A percentile compares a stretch with the other conserved stretches of the same genome.
Evolutionary conservation across 352 stramenopile genomes (phyloP).

Genomic region (Pythium vanterpoolii): DNA sequence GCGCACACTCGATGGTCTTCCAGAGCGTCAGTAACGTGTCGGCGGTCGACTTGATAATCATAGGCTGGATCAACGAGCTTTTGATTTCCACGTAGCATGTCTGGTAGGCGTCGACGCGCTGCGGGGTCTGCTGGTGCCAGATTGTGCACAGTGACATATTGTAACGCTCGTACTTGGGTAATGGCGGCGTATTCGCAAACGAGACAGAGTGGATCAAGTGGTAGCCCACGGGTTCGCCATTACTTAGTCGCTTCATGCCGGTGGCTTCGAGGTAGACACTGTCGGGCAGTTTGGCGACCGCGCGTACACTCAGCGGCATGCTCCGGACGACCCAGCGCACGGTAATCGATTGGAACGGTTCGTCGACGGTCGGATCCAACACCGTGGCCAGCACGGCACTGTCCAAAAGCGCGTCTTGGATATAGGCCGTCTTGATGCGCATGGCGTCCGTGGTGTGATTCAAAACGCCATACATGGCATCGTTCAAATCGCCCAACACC

Average conservation of each 20-base stretch:
- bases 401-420: constrained; percentile 37
- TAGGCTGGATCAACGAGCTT: constrained; percentile 28
- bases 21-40: constrained; percentile 32
- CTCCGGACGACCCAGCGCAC: constrained; percentile 58
- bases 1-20: constrained; percentile 37
- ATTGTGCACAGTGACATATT: constrained; percentile 56
- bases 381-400: constrained; percentile 46
- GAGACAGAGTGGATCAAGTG: constrained; percentile 60
- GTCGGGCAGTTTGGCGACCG: constrained; percentile 42
- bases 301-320: constrained; percentile 37
- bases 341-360: constrained; percentile 52
- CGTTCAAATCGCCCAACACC: constrained; percentile 41
- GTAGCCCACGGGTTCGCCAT: constrained; percentile 49
- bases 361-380: constrained; percentile 23
- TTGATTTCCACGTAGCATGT: background rate
- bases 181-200: constrained; percentile 41
- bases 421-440: constrained; percentile 49
- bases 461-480: constrained; percentile 55
- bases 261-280: constrained; percentile 53
- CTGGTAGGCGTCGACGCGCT: background rate
- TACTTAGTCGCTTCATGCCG: constrained; percentile 32
- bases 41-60: constrained; percentile 37
- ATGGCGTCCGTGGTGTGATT: constrained; percentile 36
- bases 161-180: constrained; percentile 31
- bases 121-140: constrained; percentile 28